A percentile compares a stretch with the other conserved stretches of the same genome.
Evolutionary conservation across 345 rosid genomes (phyloP).

Genomic region (Ailanthus altissimus): DNA sequence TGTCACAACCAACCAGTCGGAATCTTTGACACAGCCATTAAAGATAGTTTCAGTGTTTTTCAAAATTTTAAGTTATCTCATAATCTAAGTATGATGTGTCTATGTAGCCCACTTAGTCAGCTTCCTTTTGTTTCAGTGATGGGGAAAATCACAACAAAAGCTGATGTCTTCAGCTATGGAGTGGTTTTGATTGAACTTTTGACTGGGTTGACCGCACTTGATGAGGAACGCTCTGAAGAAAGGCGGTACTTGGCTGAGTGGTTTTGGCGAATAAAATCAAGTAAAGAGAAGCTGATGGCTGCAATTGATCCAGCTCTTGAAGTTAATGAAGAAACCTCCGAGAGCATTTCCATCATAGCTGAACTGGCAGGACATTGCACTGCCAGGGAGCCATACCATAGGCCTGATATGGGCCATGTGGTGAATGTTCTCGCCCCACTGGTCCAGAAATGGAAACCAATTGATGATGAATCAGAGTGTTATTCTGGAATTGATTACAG

Average conservation of each 20-base stretch:
- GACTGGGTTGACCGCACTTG: slow-evolving; percentile 51
- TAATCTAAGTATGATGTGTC: neutral
- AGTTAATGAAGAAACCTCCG: slow-evolving; percentile 35
- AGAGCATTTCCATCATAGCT: slow-evolving; percentile 37
- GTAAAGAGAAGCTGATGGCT: slow-evolving; percentile 38
- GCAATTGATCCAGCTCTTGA: slow-evolving; percentile 41
- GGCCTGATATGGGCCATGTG: slow-evolving; percentile 56
- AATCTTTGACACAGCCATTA: neutral
- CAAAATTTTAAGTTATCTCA: neutral
- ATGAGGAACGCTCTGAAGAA: slow-evolving; percentile 50
- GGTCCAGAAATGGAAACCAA: slow-evolving; percentile 54
- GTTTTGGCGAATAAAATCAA: slow-evolving; percentile 48
- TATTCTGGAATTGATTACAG: slow-evolving; percentile 35
- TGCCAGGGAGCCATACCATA: slow-evolving; percentile 46
- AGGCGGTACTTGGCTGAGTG: slow-evolving; percentile 50
- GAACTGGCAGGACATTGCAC: slow-evolving; percentile 59
- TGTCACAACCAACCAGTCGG: neutral
- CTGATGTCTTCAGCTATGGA: slow-evolving; percentile 52
- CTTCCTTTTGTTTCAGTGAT: slow-evolving; percentile 35
- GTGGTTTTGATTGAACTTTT: slow-evolving; percentile 55
- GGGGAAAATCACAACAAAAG: slow-evolving; percentile 58
- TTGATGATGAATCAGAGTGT: slow-evolving; percentile 26
- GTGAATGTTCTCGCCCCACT: slow-evolving; percentile 44
- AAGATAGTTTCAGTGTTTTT: neutral
- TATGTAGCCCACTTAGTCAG: neutral